phyloP scores from a whole-genome alignment of 805 yeast species.

The Barnettozyma botsteinii region DNA sequence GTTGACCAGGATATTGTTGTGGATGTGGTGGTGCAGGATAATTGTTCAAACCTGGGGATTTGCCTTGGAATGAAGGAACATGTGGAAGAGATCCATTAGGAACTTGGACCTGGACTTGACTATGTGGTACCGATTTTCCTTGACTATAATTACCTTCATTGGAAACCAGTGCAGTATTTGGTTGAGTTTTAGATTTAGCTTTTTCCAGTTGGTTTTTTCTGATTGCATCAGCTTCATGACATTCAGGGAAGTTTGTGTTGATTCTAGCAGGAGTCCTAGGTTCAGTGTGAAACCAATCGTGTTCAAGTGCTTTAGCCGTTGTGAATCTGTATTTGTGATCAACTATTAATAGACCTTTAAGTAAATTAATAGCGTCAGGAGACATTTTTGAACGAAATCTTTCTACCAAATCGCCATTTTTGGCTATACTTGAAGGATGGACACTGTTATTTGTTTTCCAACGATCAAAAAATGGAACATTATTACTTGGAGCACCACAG shows the following conservation, averaged over 20 bases:
- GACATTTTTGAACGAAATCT: constrained; percentile 39
- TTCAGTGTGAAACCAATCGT: constrained; percentile 57
- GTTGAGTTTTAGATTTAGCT: constrained; percentile 2
- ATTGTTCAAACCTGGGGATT: not conserved
- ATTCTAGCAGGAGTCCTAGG: constrained; percentile 67
- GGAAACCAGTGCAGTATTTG: not conserved
- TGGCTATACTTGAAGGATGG: constrained; percentile 12
- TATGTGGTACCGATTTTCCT: not conserved
- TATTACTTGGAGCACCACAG: constrained; percentile 67
- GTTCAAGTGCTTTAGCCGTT: constrained; percentile 70
- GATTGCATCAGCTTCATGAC: constrained; percentile 82
- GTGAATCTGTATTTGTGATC: constrained; percentile 73
- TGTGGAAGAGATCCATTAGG: too few relatives aligned
- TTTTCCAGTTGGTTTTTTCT: constrained; percentile 40
- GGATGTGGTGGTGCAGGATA: not conserved
- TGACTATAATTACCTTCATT: not conserved
- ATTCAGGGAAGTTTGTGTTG: constrained; percentile 51
- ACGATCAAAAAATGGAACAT: constrained; percentile 33
- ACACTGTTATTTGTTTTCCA: constrained; percentile 10
- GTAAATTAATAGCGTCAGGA: constrained; percentile 44
- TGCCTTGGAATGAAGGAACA: not conserved
- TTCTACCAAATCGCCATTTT: constrained; percentile 36
- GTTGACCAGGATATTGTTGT: not conserved
- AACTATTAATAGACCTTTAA: constrained; percentile 56
- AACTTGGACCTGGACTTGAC: too few relatives aligned